These are phyloP conservation scores for Rhododendron kiyosumense DNA, from an alignment of 148 eudicot species.

Conservation along the genomic window DNA sequence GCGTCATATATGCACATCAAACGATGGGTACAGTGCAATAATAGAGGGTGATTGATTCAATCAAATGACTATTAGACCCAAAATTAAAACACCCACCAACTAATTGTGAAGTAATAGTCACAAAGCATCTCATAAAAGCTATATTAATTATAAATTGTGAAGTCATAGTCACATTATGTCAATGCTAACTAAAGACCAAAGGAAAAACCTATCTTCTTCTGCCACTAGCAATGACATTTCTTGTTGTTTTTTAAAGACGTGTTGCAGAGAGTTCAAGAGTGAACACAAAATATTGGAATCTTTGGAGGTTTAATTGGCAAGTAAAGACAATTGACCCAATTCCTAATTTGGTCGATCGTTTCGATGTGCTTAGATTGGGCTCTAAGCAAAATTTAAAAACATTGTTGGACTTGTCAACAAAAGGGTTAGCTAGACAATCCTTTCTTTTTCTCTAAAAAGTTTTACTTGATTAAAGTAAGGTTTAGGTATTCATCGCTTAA, in stretches of 20 bases:
- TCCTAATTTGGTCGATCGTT: background rate
- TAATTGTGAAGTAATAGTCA: background rate
- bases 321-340: constrained; percentile 9
- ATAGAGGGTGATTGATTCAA: background rate
- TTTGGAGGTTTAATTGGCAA: background rate
- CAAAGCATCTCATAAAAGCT: background rate
- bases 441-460: background rate
- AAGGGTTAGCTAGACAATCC: background rate
- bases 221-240: background rate
- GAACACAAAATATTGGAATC: background rate
- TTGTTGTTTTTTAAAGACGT: background rate
- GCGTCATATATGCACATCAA: background rate
- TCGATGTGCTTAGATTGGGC: background rate
- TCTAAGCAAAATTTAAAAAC: background rate
- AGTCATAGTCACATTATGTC: background rate
- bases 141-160: background rate
- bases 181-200: background rate
- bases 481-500: background rate
- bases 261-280: background rate
- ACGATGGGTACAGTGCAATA: background rate
- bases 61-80: background rate
- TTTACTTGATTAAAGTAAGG: background rate
- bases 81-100: background rate
- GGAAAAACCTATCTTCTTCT: background rate
- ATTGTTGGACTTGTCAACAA: background rate